Percentiles rank a stretch among this genome's conserved stretches.
These are phyloP conservation scores for Penicillium aurantiogriseum DNA, from an alignment of 2,329 filamentous ascomycete genomes.

Conservation along the genomic window DNA sequence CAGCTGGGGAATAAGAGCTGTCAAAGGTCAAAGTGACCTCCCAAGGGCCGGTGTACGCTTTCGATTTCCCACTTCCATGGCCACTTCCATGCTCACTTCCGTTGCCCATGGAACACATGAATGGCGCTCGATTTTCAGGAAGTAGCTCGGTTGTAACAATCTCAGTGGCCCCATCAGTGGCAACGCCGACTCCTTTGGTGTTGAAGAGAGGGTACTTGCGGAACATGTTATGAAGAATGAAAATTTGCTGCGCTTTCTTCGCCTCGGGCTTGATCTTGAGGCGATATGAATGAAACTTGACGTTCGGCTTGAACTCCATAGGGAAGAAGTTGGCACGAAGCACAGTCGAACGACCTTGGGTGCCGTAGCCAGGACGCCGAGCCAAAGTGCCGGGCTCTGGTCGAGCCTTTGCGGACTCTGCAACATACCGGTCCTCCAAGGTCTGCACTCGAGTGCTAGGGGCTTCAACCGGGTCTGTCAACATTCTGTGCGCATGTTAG, in stretches of 20 bases:
- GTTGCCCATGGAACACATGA: not conserved
- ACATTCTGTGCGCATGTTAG: conserved; percentile 10
- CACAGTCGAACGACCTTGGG: not conserved
- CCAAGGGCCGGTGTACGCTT: not conserved
- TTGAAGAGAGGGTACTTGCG: not conserved
- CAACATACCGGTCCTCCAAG: conserved; percentile 11
- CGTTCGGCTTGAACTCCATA: conserved; percentile 4
- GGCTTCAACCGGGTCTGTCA: not conserved
- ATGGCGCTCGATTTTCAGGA: not conserved
- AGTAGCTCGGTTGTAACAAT: conserved; percentile 6
- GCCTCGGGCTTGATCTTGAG: conserved; percentile 5
- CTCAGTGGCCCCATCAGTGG: conserved; percentile 16
- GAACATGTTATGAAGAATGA: conserved; percentile 3
- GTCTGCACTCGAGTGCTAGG: not conserved
- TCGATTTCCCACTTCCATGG: not conserved
- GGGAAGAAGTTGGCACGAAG: conserved; percentile 21
- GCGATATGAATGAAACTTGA: conserved; percentile 9
- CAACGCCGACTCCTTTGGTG: not conserved
- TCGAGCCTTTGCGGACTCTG: not conserved
- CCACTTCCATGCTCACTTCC: not conserved
- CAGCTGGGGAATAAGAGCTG: not conserved
- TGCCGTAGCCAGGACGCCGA: conserved; percentile 21
- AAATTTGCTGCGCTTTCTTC: conserved; percentile 4
- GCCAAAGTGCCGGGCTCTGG: not conserved
- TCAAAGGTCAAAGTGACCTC: not conserved